phyloP scores from a whole-genome alignment of 1,139 yeast genomes.

The Suzukiozyma palmioleophila region DNA sequence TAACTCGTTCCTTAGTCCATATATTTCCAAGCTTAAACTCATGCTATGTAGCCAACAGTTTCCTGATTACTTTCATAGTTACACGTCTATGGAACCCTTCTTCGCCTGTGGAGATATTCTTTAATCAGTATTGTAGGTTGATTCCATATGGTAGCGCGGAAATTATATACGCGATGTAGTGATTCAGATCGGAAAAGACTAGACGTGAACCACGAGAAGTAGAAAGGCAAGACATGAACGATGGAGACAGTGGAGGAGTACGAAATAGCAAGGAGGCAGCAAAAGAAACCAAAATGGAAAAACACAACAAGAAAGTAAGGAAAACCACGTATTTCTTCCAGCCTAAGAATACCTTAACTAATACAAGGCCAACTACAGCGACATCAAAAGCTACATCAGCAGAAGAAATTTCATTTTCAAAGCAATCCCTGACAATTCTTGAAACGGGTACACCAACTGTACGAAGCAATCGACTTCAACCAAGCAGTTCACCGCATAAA shows the following conservation, averaged over 20 bases:
- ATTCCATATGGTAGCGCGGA: no score
- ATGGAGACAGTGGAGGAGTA: not conserved
- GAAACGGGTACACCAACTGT: not conserved
- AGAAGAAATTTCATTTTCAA: not conserved
- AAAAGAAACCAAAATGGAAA: slow-evolving; percentile 6
- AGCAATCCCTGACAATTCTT: not conserved
- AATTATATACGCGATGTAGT: no score
- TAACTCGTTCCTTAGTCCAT: no score
- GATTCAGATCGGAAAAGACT: no score
- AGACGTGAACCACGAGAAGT: no score
- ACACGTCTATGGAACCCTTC: no score
- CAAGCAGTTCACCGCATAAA: slow-evolving; percentile 1
- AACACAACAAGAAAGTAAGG: slow-evolving; percentile 14
- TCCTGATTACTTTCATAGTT: no score
- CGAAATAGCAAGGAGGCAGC: not conserved
- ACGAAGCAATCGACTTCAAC: not conserved
- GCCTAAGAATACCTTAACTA: slow-evolving; percentile 29
- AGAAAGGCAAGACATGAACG: not conserved
- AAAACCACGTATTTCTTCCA: slow-evolving; percentile 36
- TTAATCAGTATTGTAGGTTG: no score
- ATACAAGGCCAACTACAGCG: slow-evolving; percentile 3
- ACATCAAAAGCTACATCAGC: not conserved
- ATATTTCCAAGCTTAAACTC: no score
- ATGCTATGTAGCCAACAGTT: no score
- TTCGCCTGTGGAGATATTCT: no score